Percentiles rank a stretch among this genome's conserved stretches.
Conservation (phyloP, 2,329 filamentous ascomycete genomes). For the Penicillium sp. region DNA sequence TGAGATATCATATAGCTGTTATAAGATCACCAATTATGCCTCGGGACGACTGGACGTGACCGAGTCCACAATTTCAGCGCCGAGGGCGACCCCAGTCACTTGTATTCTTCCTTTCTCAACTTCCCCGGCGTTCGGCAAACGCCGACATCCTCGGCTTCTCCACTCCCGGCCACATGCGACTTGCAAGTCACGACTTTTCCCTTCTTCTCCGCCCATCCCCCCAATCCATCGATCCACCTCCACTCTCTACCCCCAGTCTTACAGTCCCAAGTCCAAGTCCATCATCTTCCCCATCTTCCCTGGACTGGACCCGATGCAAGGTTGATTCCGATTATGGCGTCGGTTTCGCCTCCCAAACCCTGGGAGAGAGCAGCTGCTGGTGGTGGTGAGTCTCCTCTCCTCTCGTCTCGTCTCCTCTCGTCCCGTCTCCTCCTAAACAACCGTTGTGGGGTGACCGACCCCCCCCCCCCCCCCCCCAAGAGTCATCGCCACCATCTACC, state of each 20-base stretch:
- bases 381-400: conserved; percentile 54
- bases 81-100: not conserved
- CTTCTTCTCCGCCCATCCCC: conserved; percentile 22
- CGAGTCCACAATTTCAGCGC: not conserved
- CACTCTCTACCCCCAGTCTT: conserved; percentile 10
- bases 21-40: not conserved
- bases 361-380: conserved; percentile 82
- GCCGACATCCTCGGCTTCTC: conserved; percentile 37
- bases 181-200: conserved; percentile 17
- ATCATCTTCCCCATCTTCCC: conserved; percentile 14
- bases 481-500: conserved; percentile 17
- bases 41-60: not conserved
- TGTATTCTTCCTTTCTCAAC: too few species aligned
- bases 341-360: conserved; percentile 88
- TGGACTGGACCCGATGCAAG: conserved; percentile 35
- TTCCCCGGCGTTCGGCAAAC: conserved; percentile 23
- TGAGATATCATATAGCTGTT: not conserved
- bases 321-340: conserved; percentile 56
- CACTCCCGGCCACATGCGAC: conserved; percentile 34
- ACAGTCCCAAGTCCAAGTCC: conserved; percentile 7
- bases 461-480: too few species aligned
- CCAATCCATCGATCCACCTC: conserved; percentile 23
- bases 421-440: conserved; percentile 7
- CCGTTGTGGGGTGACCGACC: not conserved
- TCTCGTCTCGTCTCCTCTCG: not conserved